Base-by-base conservation (phyloP, 441 rosid genomes). In the Brassica balearica region DNA sequence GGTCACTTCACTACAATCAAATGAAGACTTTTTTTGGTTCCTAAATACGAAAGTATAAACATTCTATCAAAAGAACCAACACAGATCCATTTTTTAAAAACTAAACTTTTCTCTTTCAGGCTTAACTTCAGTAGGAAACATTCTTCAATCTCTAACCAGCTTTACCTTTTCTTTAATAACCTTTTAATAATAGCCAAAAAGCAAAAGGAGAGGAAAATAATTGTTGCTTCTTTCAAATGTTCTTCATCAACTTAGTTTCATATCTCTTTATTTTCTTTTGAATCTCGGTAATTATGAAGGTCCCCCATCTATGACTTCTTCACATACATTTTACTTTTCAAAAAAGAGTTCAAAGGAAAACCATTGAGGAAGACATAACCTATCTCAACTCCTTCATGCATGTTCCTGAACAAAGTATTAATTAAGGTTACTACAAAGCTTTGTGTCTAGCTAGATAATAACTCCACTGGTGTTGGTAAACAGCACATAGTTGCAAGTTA, bases 41-140 rank as follows among this genome's bases (percentile, higher is more conserved):
- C 12, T 34, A 77, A 11, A 3, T 68, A 73, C 75, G 53, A 68
- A 68, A 79, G 74, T 10, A 65, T 25, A 60, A 61, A 68, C 66
- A 73, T 73, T 51, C 58, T 68, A 59, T 73, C 74, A 79, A 78
- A 76, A 73, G 70, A 79, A 73, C 7, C 71, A 62, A 74, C 51
- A 34, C 78, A 73, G 11, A 48, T 68, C 36, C 60, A 53, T 62
- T 19, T 67, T 66, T 10, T 14, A 3, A 6, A 15, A 7, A 5
- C 6, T n/a, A 29, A n/a, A 14, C 6, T 63, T 63, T 63, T 19
- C 43, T 22, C 22, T 60, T 51, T 34, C 32, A 62, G 70, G 55
- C 61, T 69, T 79, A 74, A 63, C 78, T 74, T 74, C 71, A 69
- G 41, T 64, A 64, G 72, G 79, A 79, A 79, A 79, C 82, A 79